Percentiles rank a stretch among this genome's conserved stretches.
Evolutionary conservation across 2,329 filamentous ascomycete genomes (phyloP).

Genomic region (Nemania serpens): DNA sequence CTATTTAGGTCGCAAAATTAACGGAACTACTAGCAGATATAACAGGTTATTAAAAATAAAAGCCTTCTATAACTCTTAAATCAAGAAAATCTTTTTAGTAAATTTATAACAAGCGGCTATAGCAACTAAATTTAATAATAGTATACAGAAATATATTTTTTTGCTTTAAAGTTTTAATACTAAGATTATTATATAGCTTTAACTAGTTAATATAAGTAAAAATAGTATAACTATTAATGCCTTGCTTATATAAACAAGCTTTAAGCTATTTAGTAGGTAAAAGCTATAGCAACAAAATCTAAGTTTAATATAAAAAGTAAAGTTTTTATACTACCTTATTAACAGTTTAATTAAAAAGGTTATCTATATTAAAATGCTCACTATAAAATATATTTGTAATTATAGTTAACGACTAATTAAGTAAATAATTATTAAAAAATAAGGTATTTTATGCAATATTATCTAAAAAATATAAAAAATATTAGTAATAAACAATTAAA

Average conservation of each 20-base stretch:
- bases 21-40: too few relatives aligned
- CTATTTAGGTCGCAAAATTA: too few relatives aligned
- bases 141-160: constrained; percentile 5
- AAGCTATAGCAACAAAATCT: background rate
- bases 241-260: constrained; percentile 4
- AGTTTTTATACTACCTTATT: constrained; percentile 4
- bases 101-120: too few relatives aligned
- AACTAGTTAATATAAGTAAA: constrained; percentile 4
- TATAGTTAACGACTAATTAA: background rate
- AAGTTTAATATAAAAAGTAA: background rate
- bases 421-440: background rate
- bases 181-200: constrained; percentile 4
- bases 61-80: too few relatives aligned
- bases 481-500: background rate
- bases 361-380: background rate
- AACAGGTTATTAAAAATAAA: too few relatives aligned
- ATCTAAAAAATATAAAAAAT: background rate
- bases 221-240: background rate
- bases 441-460: background rate
- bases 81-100: background rate
- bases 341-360: constrained; percentile 2
- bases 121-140: too few relatives aligned
- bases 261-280: background rate
- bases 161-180: constrained; percentile 7
- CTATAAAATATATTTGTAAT: background rate